Percentiles rank a stretch among this genome's conserved stretches.
Evolutionary conservation across 768 basidiomycete genomes (phyloP).

Genomic region (Sutorius australiensis): DNA sequence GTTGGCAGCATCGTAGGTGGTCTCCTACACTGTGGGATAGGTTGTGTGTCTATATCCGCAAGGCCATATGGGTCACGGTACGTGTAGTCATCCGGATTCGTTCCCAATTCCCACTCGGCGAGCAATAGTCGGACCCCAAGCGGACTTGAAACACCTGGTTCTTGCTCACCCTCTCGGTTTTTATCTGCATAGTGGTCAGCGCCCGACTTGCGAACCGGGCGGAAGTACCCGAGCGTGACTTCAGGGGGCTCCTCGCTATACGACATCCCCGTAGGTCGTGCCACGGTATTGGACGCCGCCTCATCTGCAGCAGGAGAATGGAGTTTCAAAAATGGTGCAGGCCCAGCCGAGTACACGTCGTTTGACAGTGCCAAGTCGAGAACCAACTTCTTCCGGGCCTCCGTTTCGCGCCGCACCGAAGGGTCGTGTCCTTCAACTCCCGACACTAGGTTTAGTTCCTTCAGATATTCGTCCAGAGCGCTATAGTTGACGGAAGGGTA

Average conservation of each 20-base stretch:
- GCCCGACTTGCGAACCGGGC: conserved; percentile 38
- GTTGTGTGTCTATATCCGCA: conserved; percentile 17
- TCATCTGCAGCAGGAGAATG: neutral
- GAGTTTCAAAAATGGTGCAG: conserved; percentile 31
- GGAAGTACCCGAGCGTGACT: conserved; percentile 60
- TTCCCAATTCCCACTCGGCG: conserved; percentile 62
- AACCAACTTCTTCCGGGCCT: conserved; percentile 57
- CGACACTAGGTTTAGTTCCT: conserved; percentile 40
- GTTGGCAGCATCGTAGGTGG: neutral
- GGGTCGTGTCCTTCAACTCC: conserved; percentile 35
- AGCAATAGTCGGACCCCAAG: conserved; percentile 61
- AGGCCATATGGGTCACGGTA: conserved; percentile 56
- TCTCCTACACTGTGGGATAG: conserved; percentile 14
- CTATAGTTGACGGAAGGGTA: conserved; percentile 35
- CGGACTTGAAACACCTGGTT: conserved; percentile 33
- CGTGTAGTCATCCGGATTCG: conserved; percentile 45
- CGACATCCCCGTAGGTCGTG: conserved; percentile 39
- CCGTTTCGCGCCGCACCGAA: conserved; percentile 46
- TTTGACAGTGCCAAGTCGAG: conserved; percentile 60
- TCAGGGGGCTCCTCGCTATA: conserved; percentile 54
- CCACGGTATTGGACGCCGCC: conserved; percentile 6
- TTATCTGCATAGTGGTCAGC: conserved; percentile 27
- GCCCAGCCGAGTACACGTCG: conserved; percentile 50
- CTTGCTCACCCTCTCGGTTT: conserved; percentile 14
- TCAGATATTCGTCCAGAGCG: conserved; percentile 38